These are phyloP conservation scores for Fusarium sp. DNA, from an alignment of 2,329 filamentous ascomycete genomes.

Conservation along the genomic window DNA sequence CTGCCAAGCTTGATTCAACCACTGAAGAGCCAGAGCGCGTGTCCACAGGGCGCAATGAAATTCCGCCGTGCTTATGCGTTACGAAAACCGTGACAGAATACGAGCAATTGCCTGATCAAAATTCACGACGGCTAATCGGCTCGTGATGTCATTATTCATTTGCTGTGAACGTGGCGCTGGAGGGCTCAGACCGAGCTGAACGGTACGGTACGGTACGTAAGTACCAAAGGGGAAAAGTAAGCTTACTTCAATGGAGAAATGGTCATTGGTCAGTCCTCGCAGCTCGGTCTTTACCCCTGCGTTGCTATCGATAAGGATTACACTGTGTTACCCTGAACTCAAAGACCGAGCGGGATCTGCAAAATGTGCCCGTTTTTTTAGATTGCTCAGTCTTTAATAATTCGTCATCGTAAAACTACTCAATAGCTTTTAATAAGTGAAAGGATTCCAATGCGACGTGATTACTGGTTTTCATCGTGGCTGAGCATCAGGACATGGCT, in stretches of 20 bases:
- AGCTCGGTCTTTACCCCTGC: neutral
- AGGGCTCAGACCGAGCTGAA: neutral
- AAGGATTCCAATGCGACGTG: fast-evolving
- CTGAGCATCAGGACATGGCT: neutral
- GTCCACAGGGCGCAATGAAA: neutral
- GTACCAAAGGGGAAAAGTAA: neutral
- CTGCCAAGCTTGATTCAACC: fast-evolving
- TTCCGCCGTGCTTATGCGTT: neutral
- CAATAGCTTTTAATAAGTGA: fast-evolving
- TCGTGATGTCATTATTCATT: neutral
- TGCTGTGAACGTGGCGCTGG: neutral
- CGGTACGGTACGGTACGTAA: fast-evolving
- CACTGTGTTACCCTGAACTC: neutral
- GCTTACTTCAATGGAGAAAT: neutral
- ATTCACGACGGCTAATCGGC: neutral
- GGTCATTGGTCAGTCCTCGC: fast-evolving
- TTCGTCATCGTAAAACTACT: neutral
- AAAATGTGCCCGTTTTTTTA: fast-evolving
- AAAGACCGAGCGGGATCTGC: neutral
- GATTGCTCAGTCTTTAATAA: fast-evolving
- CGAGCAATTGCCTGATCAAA: neutral
- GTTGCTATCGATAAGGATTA: neutral
- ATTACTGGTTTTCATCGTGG: fast-evolving
- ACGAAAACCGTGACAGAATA: neutral
- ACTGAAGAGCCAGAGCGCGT: fast-evolving